Conservation (phyloP, 768 basidiomycete genomes). For the Wakefieldia striispora region DNA sequence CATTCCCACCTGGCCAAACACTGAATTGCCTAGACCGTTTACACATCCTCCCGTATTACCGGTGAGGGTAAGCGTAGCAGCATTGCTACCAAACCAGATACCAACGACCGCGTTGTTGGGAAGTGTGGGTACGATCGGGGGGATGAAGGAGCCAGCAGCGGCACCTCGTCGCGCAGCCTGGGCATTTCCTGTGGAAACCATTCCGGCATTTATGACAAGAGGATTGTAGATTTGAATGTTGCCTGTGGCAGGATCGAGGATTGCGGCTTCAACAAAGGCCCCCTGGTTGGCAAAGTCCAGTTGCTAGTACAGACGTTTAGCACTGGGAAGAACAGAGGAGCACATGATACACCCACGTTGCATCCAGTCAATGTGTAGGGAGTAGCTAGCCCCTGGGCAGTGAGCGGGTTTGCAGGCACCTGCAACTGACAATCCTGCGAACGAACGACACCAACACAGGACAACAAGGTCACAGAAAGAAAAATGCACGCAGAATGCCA, state of each 20-base stretch:
- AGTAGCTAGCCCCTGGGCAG: conserved; percentile 25
- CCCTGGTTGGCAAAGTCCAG: conserved; percentile 26
- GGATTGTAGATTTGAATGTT: conserved; percentile 26
- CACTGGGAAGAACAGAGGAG: too few relatives aligned
- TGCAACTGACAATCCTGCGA: conserved; percentile 25
- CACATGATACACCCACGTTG: conserved; percentile 14
- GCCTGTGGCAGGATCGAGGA: conserved; percentile 28
- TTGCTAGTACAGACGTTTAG: conserved; percentile 16
- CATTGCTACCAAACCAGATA: conserved; percentile 30
- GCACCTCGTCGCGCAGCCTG: conserved; percentile 11
- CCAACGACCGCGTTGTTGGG: conserved; percentile 24
- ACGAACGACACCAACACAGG: conserved; percentile 8
- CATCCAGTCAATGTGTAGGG: conserved; percentile 28
- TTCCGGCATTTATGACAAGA: conserved; percentile 31
- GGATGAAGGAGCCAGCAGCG: conserved; percentile 19
- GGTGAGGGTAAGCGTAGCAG: conserved; percentile 19
- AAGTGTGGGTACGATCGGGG: conserved; percentile 23
- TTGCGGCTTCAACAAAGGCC: conserved; percentile 27
- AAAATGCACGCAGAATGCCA: neutral
- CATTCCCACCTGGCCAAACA: conserved; percentile 24
- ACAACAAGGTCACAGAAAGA: conserved; percentile 16
- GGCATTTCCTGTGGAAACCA: conserved; percentile 14
- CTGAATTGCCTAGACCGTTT: conserved; percentile 20
- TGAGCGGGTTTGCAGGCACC: conserved; percentile 22
- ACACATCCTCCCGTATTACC: conserved; percentile 21